Percentiles rank a stretch among this genome's conserved stretches.
Conservation (phyloP, 1,284 basidiomycete genomes). For the Schizopora paradoxa region DNA sequence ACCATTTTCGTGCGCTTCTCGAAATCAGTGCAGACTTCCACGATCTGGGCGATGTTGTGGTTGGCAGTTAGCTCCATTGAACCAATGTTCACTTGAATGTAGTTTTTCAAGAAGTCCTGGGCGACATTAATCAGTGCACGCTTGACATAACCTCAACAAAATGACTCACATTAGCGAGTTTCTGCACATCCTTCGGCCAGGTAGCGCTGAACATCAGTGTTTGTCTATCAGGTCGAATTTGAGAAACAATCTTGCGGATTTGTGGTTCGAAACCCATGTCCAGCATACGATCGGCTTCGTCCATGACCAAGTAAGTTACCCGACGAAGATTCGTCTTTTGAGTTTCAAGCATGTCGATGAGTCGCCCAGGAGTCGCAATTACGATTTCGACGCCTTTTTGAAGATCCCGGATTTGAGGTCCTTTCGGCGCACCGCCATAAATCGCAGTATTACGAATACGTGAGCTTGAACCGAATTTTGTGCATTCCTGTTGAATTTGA, state of each 20-base stretch:
- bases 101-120: conserved; percentile 92
- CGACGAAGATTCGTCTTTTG: conserved; percentile 95
- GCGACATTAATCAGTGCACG: conserved; percentile 12
- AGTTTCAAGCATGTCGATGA: conserved; percentile 94
- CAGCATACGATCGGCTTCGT: conserved; percentile 98
- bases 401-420: conserved; percentile 95
- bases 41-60: conserved; percentile 94
- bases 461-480: conserved; percentile 89
- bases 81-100: conserved; percentile 98
- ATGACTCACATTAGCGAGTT: conserved; percentile 72
- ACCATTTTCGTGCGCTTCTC: conserved; percentile 96
- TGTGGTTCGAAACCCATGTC: conserved; percentile 99
- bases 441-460: conserved; percentile 97
- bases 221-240: conserved; percentile 95
- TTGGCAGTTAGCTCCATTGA: conserved; percentile 98
- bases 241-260: conserved; percentile 95
- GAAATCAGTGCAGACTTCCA: conserved; percentile 96
- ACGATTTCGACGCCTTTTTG: conserved; percentile 96
- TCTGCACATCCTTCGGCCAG: conserved; percentile 99
- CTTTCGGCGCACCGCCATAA: conserved; percentile 98
- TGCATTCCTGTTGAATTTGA: conserved; percentile 98
- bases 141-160: background rate
- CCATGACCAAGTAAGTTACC: conserved; percentile 97
- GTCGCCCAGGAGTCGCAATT: conserved; percentile 86
- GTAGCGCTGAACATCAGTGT: conserved; percentile 98